Conservation (phyloP, 768 basidiomycete species). For the Filobasidium wieringae region DNA sequence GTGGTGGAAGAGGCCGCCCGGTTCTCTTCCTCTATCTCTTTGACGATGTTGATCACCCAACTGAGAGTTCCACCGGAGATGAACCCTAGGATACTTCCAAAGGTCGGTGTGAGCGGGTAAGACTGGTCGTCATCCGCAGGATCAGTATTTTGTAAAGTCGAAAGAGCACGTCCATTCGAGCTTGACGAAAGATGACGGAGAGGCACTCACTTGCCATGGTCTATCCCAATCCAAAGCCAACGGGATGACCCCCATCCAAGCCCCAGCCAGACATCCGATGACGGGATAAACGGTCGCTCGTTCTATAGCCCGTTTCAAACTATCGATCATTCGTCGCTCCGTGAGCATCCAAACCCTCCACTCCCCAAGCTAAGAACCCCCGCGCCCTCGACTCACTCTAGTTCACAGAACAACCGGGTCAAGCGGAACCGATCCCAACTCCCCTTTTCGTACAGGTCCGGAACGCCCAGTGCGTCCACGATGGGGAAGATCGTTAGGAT, state of each 20-base stretch:
- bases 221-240: slow-evolving; percentile 93
- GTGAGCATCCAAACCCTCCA: not conserved
- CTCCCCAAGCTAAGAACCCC: not conserved
- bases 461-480: slow-evolving; percentile 56
- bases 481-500: slow-evolving; percentile 56
- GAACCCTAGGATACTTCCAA: slow-evolving; percentile 24
- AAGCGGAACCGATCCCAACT: slow-evolving; percentile 54
- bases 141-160: not conserved
- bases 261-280: slow-evolving; percentile 58
- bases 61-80: slow-evolving; percentile 23
- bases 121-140: no score
- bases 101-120: slow-evolving; percentile 27
- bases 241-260: slow-evolving; percentile 70
- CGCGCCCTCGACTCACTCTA: slow-evolving; percentile 50
- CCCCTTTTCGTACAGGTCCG: slow-evolving; percentile 44
- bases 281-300: slow-evolving; percentile 67
- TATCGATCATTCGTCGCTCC: no score
- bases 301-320: slow-evolving; percentile 53
- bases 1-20: no score
- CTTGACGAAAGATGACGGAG: not conserved
- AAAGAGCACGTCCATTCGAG: not conserved
- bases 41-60: no score
- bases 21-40: no score
- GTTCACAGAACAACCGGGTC: slow-evolving; percentile 67
- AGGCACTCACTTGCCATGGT: slow-evolving; percentile 89